phyloP scores from a whole-genome alignment of 73 alveolate genomes.

The Paramecium octaurelia region DNA sequence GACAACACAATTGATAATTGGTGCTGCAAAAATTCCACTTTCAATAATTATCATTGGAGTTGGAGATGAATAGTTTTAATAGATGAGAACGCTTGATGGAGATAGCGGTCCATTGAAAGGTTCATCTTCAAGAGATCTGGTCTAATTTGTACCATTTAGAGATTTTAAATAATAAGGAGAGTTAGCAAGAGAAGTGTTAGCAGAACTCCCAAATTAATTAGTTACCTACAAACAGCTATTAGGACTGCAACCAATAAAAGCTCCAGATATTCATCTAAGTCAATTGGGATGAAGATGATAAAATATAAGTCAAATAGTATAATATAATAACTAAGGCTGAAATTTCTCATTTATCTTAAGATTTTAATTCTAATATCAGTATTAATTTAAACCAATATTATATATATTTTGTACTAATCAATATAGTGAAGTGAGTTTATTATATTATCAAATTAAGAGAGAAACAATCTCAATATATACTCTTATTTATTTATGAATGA shows the following conservation, averaged over 20 bases:
- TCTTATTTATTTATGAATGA: too few species aligned
- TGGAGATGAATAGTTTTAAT: constrained; percentile 61
- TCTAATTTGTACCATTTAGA: constrained; percentile 63
- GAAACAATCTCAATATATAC: too few species aligned
- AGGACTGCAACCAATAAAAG: background rate
- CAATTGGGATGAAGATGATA: background rate
- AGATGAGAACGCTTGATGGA: constrained; percentile 65
- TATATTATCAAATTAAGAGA: background rate
- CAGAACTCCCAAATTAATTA: constrained; percentile 65
- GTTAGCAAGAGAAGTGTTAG: constrained; percentile 57
- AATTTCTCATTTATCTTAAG: background rate
- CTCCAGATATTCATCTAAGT: background rate
- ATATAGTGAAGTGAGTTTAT: background rate
- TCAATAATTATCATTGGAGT: constrained; percentile 68
- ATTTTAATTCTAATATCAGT: too few species aligned
- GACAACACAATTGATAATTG: background rate
- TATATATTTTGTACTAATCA: too few species aligned
- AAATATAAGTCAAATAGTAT: background rate
- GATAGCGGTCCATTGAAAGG: constrained; percentile 59
- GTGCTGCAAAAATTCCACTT: constrained; percentile 58
- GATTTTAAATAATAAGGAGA: constrained; percentile 41
- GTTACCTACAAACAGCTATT: constrained; percentile 7
- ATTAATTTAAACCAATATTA: too few species aligned
- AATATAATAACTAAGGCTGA: background rate
- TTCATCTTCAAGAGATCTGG: constrained; percentile 60